A percentile compares a stretch with the other conserved stretches of the same genome.
These are phyloP conservation scores for Colletotrichum australisinense DNA, from an alignment of 2,329 filamentous ascomycete species.

Conservation along the genomic window DNA sequence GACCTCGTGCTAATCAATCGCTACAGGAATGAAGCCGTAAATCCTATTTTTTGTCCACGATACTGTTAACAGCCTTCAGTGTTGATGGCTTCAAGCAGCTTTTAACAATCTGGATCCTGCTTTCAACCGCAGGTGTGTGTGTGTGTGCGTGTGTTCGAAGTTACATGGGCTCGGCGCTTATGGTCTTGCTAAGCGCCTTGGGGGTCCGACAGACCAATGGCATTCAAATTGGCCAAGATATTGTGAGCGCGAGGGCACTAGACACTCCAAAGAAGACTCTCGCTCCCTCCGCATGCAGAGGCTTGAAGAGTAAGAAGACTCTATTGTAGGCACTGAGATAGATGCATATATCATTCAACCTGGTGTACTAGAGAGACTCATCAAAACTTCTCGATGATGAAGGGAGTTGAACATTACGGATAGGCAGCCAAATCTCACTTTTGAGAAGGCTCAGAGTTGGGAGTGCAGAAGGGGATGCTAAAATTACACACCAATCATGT, in stretches of 20 bases:
- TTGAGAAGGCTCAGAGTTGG: neutral
- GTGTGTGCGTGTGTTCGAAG: too few species aligned
- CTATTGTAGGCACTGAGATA: too few species aligned
- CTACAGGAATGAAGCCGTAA: neutral
- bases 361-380: too few species aligned
- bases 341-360: too few species aligned
- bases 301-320: too few species aligned
- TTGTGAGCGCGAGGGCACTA: neutral
- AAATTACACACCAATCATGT: neutral
- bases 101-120: neutral
- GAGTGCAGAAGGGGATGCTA: neutral
- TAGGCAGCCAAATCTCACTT: neutral
- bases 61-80: neutral
- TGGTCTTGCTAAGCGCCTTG: neutral
- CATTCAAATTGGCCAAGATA: neutral
- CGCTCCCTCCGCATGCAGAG: too few species aligned
- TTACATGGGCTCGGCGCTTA: neutral
- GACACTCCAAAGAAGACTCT: neutral
- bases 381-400: too few species aligned
- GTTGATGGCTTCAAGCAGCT: neutral
- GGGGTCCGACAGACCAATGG: neutral
- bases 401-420: neutral
- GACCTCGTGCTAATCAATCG: neutral
- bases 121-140: too few species aligned
- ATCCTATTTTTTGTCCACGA: neutral